Conservation (phyloP, 106 monocot genomes). For the Phalaenopsis aphrodite region DNA sequence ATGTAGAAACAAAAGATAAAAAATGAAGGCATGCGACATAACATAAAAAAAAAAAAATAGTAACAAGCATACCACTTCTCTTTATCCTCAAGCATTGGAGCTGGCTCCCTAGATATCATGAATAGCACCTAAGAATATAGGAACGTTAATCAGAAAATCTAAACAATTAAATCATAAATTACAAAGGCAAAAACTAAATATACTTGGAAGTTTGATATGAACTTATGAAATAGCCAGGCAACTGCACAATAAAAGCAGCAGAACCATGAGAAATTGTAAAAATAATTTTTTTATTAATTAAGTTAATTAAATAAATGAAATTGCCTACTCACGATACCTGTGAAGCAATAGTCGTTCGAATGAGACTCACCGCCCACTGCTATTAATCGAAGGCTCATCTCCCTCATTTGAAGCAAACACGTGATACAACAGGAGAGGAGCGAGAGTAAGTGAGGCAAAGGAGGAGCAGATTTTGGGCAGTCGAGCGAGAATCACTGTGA, state of each 20-base stretch:
- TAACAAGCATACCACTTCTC: constrained; percentile 73
- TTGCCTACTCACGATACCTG: too few species aligned
- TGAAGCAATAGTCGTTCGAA: too few species aligned
- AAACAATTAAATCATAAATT: constrained; percentile 1
- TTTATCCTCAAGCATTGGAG: constrained; percentile 99
- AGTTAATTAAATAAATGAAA: too few species aligned
- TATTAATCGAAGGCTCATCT: too few species aligned
- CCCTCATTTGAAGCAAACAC: too few species aligned
- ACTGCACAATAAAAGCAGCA: not conserved
- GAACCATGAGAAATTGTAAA: not conserved
- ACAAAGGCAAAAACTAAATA: not conserved
- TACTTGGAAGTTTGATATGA: not conserved
- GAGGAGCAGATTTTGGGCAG: too few species aligned
- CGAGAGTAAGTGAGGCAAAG: too few species aligned
- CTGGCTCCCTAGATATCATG: constrained; percentile 99
- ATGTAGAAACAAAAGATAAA: constrained; percentile 1
- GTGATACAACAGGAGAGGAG: too few species aligned
- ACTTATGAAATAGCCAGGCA: not conserved
- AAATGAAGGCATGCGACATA: not conserved
- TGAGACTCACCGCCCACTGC: too few species aligned
- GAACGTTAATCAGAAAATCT: constrained; percentile 1
- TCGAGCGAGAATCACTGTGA: too few species aligned
- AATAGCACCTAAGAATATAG: constrained; percentile 63
- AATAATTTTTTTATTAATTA: not conserved
- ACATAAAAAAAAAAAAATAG: not conserved